These are phyloP conservation scores for Irpex lacteus DNA, from an alignment of 1,284 basidiomycete species.

Conservation along the genomic window DNA sequence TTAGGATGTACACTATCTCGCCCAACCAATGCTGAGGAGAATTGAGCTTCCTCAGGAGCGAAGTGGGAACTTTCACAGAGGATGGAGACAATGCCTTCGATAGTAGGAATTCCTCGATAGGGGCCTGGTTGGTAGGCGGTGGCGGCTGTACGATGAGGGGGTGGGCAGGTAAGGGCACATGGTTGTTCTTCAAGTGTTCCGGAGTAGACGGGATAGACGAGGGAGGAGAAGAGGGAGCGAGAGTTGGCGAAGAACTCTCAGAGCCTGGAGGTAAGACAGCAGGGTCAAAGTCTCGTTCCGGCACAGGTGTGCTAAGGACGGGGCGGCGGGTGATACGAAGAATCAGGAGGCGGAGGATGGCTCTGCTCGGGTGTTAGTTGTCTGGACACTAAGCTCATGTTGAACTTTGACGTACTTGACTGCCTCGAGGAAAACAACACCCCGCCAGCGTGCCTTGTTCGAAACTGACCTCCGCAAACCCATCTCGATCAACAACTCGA, in stretches of 20 bases:
- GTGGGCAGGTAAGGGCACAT: constrained; percentile 59
- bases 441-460: constrained; percentile 62
- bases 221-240: constrained; percentile 52
- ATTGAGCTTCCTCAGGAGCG: constrained; percentile 56
- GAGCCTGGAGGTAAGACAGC: constrained; percentile 58
- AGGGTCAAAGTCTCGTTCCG: constrained; percentile 84
- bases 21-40: constrained; percentile 71
- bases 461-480: constrained; percentile 69
- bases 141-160: constrained; percentile 55
- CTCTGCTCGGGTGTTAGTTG: constrained; percentile 43
- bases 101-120: constrained; percentile 73
- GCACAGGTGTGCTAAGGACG: constrained; percentile 71
- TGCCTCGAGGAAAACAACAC: constrained; percentile 70
- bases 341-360: constrained; percentile 66
- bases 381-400: neutral
- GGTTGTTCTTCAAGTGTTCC: constrained; percentile 76
- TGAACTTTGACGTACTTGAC: constrained; percentile 63
- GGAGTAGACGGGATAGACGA: constrained; percentile 56
- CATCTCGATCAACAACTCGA: constrained; percentile 87
- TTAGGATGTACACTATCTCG: constrained; percentile 62
- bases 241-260: constrained; percentile 51
- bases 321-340: constrained; percentile 74
- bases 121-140: constrained; percentile 43
- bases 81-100: constrained; percentile 74
- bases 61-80: constrained; percentile 64